Evolutionary conservation across 805 yeast species (phyloP).

Genomic region (Maudiozyma turicensis): DNA sequence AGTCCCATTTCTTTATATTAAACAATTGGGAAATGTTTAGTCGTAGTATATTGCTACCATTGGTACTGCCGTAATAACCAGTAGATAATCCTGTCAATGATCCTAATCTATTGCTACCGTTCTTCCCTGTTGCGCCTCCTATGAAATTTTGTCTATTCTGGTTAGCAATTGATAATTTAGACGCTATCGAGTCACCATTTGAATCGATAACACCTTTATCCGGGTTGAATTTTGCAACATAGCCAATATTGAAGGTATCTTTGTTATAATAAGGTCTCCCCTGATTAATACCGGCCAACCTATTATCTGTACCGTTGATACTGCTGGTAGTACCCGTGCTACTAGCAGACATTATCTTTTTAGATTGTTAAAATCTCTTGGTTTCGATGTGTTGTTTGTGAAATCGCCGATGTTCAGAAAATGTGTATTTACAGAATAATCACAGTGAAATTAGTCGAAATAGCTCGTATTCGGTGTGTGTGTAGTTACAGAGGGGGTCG

Average conservation of each 20-base stretch:
- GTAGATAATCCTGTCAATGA: neutral
- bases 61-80: too few species aligned
- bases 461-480: too few species aligned
- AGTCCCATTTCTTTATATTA: slow-evolving; percentile 48
- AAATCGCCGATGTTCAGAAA: too few species aligned
- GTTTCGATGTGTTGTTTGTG: too few species aligned
- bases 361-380: too few species aligned
- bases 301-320: neutral
- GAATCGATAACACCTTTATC: slow-evolving; percentile 52
- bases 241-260: slow-evolving; percentile 56
- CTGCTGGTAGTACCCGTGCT: too few species aligned
- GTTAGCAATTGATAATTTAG: slow-evolving; percentile 27
- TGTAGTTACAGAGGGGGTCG: too few species aligned
- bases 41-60: too few species aligned
- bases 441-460: too few species aligned
- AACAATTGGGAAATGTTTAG: slow-evolving; percentile 27
- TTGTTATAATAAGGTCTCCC: slow-evolving; percentile 65
- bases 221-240: slow-evolving; percentile 49
- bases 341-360: too few species aligned
- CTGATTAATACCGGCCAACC: slow-evolving; percentile 7
- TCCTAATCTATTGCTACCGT: neutral
- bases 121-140: neutral
- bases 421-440: too few species aligned
- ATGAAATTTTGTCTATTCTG: slow-evolving; percentile 1
- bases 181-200: slow-evolving; percentile 32